Evolutionary conservation across 176 grass and related monocot species (phyloP).

Genomic region (Ensete glaucum): DNA sequence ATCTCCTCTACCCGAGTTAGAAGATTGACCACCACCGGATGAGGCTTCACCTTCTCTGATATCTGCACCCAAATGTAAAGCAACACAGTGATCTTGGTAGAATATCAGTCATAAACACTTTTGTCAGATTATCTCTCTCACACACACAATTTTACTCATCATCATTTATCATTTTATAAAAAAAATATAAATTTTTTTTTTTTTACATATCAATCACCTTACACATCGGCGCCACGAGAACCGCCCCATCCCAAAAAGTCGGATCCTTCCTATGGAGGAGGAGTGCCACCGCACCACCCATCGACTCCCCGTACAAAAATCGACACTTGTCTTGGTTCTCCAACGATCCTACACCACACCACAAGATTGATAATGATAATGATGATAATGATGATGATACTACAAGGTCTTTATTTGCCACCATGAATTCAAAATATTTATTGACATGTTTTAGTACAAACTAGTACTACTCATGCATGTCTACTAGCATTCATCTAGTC

Average conservation of each 20-base stretch:
- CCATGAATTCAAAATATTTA: too few relatives aligned
- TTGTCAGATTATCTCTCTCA: too few relatives aligned
- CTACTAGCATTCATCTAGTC: background rate
- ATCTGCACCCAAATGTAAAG: slow-evolving; percentile 29
- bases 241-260: slow-evolving; percentile 69
- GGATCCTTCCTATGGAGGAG: slow-evolving; percentile 73
- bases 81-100: too few relatives aligned
- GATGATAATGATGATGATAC: background rate
- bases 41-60: slow-evolving; percentile 77
- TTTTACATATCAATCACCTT: slow-evolving; percentile 37
- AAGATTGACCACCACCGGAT: slow-evolving; percentile 56
- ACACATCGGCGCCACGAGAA: slow-evolving; percentile 83
- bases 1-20: slow-evolving; percentile 77
- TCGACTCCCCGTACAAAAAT: slow-evolving; percentile 90
- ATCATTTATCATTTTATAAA: background rate
- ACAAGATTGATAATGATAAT: background rate
- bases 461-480: background rate
- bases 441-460: too few relatives aligned
- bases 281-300: slow-evolving; percentile 69
- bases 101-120: too few relatives aligned
- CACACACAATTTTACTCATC: too few relatives aligned
- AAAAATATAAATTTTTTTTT: background rate
- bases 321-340: slow-evolving; percentile 57
- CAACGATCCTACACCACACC: slow-evolving; percentile 24
- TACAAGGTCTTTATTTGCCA: too few relatives aligned